Conservation (phyloP, 306 rosid species). For the Parietaria judaica region DNA sequence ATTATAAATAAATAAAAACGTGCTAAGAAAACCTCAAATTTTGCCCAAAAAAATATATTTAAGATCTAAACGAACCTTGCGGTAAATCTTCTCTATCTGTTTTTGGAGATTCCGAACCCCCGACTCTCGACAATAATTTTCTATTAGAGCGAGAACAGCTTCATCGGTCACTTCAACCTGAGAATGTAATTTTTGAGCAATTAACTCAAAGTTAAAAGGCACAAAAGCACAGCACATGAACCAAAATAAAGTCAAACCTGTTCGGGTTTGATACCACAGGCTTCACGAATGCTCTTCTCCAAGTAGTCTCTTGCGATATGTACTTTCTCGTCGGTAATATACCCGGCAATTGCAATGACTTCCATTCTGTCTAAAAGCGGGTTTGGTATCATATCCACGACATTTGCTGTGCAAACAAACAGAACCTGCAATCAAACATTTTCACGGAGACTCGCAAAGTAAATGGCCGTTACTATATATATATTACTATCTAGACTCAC, state of each 20-base stretch:
- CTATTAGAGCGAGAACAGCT: conserved; percentile 81
- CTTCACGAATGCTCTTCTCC: conserved; percentile 92
- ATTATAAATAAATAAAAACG: not conserved
- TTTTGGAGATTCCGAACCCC: conserved; percentile 95
- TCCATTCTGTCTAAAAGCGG: conserved; percentile 97
- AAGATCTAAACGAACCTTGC: conserved; percentile 53
- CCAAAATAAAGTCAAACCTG: conserved; percentile 39
- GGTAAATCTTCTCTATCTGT: conserved; percentile 87
- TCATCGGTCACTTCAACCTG: conserved; percentile 81
- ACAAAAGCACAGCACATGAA: not conserved
- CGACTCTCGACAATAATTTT: conserved; percentile 87
- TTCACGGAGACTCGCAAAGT: conserved; percentile 6
- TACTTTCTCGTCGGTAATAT: conserved; percentile 94
- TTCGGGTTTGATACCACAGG: conserved; percentile 84
- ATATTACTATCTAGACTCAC: not conserved
- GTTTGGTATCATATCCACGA: conserved; percentile 85
- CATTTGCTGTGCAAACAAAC: conserved; percentile 97
- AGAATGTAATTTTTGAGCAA: conserved; percentile 8
- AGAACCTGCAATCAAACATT: conserved; percentile 67
- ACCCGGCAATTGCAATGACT: conserved; percentile 88
- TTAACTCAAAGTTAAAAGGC: not conserved
- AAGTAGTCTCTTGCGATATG: conserved; percentile 96
- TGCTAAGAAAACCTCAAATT: not conserved
- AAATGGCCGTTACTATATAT: not conserved
- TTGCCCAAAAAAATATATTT: conserved; percentile 5